Base-by-base conservation (phyloP, 352 stramenopile species). In the Phytophthora rubi region DNA sequence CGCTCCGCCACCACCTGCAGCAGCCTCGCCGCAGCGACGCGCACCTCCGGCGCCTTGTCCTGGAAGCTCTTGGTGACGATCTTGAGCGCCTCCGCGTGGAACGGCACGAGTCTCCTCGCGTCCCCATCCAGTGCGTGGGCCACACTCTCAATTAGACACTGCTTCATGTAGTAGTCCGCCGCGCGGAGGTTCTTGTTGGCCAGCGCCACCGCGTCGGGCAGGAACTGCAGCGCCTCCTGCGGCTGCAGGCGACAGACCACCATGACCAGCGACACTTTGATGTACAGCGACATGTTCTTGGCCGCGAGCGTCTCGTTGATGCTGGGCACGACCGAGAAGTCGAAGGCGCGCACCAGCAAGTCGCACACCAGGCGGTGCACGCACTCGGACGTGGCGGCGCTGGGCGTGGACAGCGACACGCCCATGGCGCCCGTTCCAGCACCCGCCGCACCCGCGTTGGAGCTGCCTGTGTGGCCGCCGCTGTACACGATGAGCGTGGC, bases 111-210 rank as follows among this genome's bases (percentile, higher is more conserved):
- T 9, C 85, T 65, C 6, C 59, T 77, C 0, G 75, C 73, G 28
- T 84, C 80, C 32, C 68, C 70, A 42, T 79, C 68, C 2, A 96
- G 70, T 28, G 88, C 79, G 42, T 86, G 78, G n/a, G 78, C 68
- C 33, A 92, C 64, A 59, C 78, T 89, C 57, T 93, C 85, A 15
- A 96, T 59, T 7, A 96, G 71, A 42, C 77, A 83, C 65, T 94
- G 88, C 58, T 92, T 92, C 65, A 95, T 75, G 64, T 90, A 95
- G 51, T 89, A 91, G 66, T 96, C 89, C 16, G 81, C 84, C 2
- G 78, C 57, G 33, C 85, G 83, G 28, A 92, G 68, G 52, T 74
- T 78, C 51, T 87, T 88, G 60, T 77, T 86, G 30, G 82, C 74
- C 54, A 95, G 75, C n/a, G 71, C 68, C n/a, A 95, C 61, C 23